Percentiles rank a stretch among this genome's conserved stretches.
phyloP scores from a whole-genome alignment of 805 yeast species.

The Komagataella kurtzmanii region DNA sequence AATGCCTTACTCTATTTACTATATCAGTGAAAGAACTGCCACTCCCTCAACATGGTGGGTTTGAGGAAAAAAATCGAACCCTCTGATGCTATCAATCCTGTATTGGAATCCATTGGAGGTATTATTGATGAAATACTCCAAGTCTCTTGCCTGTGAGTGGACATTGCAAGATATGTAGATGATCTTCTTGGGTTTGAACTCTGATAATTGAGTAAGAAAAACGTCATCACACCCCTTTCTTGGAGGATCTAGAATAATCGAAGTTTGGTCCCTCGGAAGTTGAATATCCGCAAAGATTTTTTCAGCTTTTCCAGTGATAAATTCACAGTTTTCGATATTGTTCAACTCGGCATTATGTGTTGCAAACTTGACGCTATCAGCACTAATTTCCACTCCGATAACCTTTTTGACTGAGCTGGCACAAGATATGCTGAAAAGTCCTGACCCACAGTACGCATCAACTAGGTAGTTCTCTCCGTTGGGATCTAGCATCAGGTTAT shows the following conservation, averaged over 20 bases:
- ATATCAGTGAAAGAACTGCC: slow-evolving; percentile 22
- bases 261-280: slow-evolving; percentile 63
- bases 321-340: slow-evolving; percentile 63
- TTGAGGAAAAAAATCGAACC: slow-evolving; percentile 73
- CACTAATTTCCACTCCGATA: slow-evolving; percentile 88
- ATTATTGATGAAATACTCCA: slow-evolving; percentile 65
- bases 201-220: slow-evolving; percentile 75
- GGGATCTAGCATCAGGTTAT: slow-evolving; percentile 40
- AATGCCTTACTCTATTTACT: background rate
- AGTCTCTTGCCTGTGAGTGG: slow-evolving; percentile 92
- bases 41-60: slow-evolving; percentile 17
- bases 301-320: slow-evolving; percentile 89
- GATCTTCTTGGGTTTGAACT: slow-evolving; percentile 69
- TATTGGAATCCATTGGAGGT: slow-evolving; percentile 53
- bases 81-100: slow-evolving; percentile 70
- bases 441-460: slow-evolving; percentile 95
- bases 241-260: slow-evolving; percentile 93
- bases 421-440: slow-evolving; percentile 81
- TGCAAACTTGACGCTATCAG: slow-evolving; percentile 85
- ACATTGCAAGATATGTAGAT: slow-evolving; percentile 97
- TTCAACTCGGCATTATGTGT: slow-evolving; percentile 66
- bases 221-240: slow-evolving; percentile 92
- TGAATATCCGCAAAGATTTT: slow-evolving; percentile 69
- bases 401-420: slow-evolving; percentile 71
- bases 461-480: slow-evolving; percentile 39